Percentiles rank a stretch among this genome's conserved stretches.
Conservation (phyloP, 2,329 filamentous ascomycete species). For the Aspergillus sp. region DNA sequence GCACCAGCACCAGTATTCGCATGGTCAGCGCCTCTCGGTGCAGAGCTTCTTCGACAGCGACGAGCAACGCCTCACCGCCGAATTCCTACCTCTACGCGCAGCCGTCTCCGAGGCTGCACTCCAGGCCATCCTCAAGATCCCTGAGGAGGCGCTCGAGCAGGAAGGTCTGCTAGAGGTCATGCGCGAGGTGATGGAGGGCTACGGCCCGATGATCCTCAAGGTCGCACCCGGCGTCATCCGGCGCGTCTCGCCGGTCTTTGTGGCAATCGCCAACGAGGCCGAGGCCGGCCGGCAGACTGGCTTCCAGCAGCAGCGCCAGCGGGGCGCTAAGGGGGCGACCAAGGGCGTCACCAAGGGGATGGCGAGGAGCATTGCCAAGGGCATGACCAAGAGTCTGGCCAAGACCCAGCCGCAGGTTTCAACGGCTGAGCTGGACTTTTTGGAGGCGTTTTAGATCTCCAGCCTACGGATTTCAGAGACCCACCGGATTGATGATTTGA, state of each 20-base stretch:
- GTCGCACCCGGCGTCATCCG: background rate
- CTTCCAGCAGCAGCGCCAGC: background rate
- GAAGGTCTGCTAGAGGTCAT: background rate
- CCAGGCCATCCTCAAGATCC: background rate
- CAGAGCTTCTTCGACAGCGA: background rate
- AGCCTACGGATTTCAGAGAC: no score
- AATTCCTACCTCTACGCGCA: background rate
- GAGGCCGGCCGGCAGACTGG: background rate
- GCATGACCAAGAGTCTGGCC: background rate
- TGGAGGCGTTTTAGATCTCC: background rate
- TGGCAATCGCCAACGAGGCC: background rate
- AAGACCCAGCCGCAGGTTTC: background rate
- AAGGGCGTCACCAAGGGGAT: background rate
- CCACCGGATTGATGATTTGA: no score
- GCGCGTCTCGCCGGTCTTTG: background rate
- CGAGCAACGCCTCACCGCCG: background rate
- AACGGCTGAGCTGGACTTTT: background rate
- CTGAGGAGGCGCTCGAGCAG: background rate
- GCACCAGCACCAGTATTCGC: background rate
- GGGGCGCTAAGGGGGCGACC: background rate
- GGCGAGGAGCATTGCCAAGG: conserved; percentile 1
- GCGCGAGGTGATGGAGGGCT: background rate
- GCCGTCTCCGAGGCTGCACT: background rate
- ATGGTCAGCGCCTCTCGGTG: background rate
- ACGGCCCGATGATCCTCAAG: background rate